Base-by-base conservation (phyloP, 2,329 filamentous ascomycete species). In the Chaetomiaceae sp. region DNA sequence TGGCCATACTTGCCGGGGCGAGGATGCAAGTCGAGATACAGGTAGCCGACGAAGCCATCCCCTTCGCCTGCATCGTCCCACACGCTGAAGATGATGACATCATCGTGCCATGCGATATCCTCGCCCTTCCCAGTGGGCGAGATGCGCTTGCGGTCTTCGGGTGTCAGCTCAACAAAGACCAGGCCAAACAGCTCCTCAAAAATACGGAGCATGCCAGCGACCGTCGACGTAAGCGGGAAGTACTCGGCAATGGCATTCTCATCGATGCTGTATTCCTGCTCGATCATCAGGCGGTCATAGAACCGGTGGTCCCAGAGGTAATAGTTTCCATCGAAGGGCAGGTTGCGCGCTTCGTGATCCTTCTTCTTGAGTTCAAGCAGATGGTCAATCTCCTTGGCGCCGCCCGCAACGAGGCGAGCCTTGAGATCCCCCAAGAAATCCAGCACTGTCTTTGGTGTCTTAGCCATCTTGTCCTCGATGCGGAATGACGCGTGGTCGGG, bases 381-480 rank as follows among this genome's bases (percentile, higher is more conserved):
- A 62, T 85, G 82, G 40, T 79, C 74, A 37, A 83, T 81, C 70
- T 94, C 89, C 67, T 85, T 83, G 53, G 76, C 71, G 21, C 87
- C 89, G 23, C 88, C 88, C 0, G 84, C 79, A 0, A 80, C 75
- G 27, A 94, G 75, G 48, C 85, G 82, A 23, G 71, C 74, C 53
- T 84, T 81, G 55, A 94, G 74, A 65, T 91, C 87, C 5, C 75
- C 77, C 7, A 94, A 72, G 68, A 94, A 92, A 48, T 82, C 78
- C 58, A 86, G 79, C 10, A 94, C 88, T 0, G 80, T 86, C 64
- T 82, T 77, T 1, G 86, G 79, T 1, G 78, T 84, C 75, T 91
- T 90, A 42, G 88, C 87, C 89, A 94, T 94, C 78, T 90, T 92
- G 63, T 89, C 83, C 64, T 90, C 87, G 34, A 94, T 85, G 42